These are phyloP conservation scores for Solanum peruvianum DNA, from an alignment of 257 asterid genomes.

Conservation along the genomic window DNA sequence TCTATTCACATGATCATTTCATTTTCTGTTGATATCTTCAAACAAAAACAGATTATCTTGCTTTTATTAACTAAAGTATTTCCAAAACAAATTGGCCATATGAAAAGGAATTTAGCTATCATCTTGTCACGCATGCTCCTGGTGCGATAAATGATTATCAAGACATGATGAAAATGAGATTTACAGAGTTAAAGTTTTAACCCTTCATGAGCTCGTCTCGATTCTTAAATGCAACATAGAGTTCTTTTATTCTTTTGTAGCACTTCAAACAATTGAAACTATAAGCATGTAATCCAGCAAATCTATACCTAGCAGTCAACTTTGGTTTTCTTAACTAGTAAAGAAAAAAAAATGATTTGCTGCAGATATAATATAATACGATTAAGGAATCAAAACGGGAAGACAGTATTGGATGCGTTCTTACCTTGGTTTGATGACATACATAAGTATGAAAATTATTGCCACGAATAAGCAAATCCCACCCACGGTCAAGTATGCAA, in stretches of 20 bases:
- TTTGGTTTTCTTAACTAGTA: background rate
- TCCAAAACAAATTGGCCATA: background rate
- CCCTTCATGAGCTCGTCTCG: background rate
- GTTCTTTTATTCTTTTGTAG: background rate
- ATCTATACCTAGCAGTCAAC: background rate
- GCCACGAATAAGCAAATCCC: conserved; percentile 53
- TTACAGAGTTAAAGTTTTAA: background rate
- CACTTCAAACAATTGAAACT: background rate
- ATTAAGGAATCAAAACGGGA: background rate
- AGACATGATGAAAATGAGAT: background rate
- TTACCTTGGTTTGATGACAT: conserved; percentile 75
- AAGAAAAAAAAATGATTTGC: background rate
- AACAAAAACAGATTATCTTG: background rate
- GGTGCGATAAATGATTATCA: background rate
- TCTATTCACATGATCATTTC: background rate
- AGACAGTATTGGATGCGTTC: background rate
- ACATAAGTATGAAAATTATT: conserved; percentile 43
- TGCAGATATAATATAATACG: background rate
- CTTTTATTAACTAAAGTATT: background rate
- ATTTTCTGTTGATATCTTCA: background rate
- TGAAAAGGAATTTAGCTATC: background rate
- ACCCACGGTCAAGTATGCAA: conserved; percentile 56
- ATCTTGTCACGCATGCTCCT: background rate
- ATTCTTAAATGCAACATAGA: background rate
- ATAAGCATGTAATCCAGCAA: background rate